Base-by-base conservation (phyloP, 805 yeast species). In the Jamesozyma gamospora region DNA sequence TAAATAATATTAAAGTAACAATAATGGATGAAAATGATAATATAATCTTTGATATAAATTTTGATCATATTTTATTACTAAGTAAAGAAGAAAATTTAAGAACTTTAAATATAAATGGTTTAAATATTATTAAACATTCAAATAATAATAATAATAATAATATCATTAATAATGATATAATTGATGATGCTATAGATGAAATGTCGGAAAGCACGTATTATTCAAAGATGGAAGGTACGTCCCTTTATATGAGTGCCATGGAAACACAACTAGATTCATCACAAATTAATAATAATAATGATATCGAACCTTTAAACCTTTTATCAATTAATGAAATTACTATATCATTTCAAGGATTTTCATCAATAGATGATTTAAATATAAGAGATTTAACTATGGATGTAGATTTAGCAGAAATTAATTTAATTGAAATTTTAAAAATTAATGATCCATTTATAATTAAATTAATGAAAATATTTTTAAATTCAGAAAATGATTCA, bases 171-270 rank as follows among this genome's bases (percentile, higher is more conserved):
- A n/a, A 15, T 12, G 19, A 27, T 6, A 12, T 8, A 19, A 4
- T 4, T 18, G 19, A 15, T 12, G 15, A 27, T 34, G 11, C 9
- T 9, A 50, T 49, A 28, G 31, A 40, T 29, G 26, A 26, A 2
- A 52, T 78, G 41, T 56, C 69, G 55, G 71, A 70, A 28, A 79
- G 86, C 49, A 70, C 75, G 62, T 64, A 77, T 28, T 79, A 78
- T 52, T 76, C 90, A 1, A 79, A 75, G 39, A 77, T 73, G 37
- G 82, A 79, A 41, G 38, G 34, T n/a, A 81, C 84, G 1, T 77
- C 87, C 3, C 70, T 84, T 15, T 85, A 82, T 53, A 77, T 83
- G 88, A 83, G 94, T 58, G 94, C 95, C 2, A 66, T 80, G 10
- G 76, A 84, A 0, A 31, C 36, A 4, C 40, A 28, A 4, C 34